A percentile compares a stretch with the other conserved stretches of the same genome.
Evolutionary conservation across 1,284 basidiomycete species (phyloP).

Genomic region (Apiotrichum brassicae): DNA sequence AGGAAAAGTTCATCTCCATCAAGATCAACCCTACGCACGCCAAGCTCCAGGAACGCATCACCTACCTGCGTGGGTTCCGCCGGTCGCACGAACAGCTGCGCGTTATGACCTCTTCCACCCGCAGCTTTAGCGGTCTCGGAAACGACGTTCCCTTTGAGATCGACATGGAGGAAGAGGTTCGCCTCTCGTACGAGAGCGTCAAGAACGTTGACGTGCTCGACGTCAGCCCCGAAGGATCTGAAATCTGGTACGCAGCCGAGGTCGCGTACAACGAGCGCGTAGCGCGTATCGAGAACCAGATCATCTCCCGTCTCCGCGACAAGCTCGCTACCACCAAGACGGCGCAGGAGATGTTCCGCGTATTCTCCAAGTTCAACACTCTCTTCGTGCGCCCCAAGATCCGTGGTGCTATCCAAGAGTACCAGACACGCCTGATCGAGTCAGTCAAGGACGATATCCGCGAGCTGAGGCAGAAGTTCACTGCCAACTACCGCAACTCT

Average conservation of each 20-base stretch:
- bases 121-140: slow-evolving; percentile 71
- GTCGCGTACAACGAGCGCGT: slow-evolving; percentile 97
- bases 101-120: slow-evolving; percentile 93
- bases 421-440: slow-evolving; percentile 95
- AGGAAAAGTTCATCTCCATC: slow-evolving; percentile 94
- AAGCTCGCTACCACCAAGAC: slow-evolving; percentile 91
- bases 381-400: slow-evolving; percentile 98
- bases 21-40: slow-evolving; percentile 87
- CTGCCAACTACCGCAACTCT: slow-evolving; percentile 87
- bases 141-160: slow-evolving; percentile 62
- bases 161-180: slow-evolving; percentile 92
- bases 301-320: slow-evolving; percentile 87
- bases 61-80: slow-evolving; percentile 85
- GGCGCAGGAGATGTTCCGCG: slow-evolving; percentile 98
- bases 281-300: slow-evolving; percentile 94
- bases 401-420: slow-evolving; percentile 95
- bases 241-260: slow-evolving; percentile 96
- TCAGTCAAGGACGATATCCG: slow-evolving; percentile 98
- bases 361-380: slow-evolving; percentile 97
- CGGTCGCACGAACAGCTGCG: slow-evolving; percentile 97
- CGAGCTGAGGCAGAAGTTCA: slow-evolving; percentile 91
- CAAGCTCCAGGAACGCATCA: slow-evolving; percentile 79
- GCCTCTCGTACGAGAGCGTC: slow-evolving; percentile 87
- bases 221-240: slow-evolving; percentile 88
- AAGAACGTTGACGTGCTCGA: slow-evolving; percentile 96